Base-by-base conservation (phyloP, 1,139 yeast species). In the Debaryomyces sp. region DNA sequence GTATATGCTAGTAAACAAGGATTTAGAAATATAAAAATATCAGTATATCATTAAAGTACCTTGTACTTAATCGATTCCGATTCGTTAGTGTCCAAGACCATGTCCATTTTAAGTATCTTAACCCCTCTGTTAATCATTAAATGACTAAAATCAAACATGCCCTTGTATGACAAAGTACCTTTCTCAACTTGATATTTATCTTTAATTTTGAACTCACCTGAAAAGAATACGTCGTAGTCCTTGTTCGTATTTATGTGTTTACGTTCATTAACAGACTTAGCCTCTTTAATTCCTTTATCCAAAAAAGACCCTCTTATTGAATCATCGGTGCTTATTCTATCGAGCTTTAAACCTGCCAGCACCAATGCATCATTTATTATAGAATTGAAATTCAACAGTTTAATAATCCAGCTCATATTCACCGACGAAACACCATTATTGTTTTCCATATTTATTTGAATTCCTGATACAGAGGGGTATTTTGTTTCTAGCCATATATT, bases 141-240 rank as follows among this genome's bases (percentile, higher is more conserved):
- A 48, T 72, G 77, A 51, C 66, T 65, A 43, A 64, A 61, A 50
- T 72, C 77, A 32, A 72, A 55, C n/a, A 53, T 48, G 0, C 75
- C 77, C n/a, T 50, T 45, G 53, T 69, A 72, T 5, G 40, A 27
- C 6, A 68, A 50, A 1, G 47, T 47, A 1, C 72, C 73, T 8
- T 44, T 39, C 22, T 55, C 54, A 4, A 46, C 38, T 13, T 56
- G 49, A 24, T 56, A 48, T 36, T 59, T 60, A 48, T 64, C 66
- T 24, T 45, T 50, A 5, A 69, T 55, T 18, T 50, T 46, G 30
- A 62, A 56, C 21, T 55, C 52, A 2, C 76, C 75, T 8, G 55
- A 37, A 46, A 68, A 69, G 4, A 52, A 47, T 5, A 72, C 54
- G 4, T 50, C 48, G 51, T 66, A 71, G 45, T 63, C 64, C 37